Percentiles rank a stretch among this genome's conserved stretches.
These are phyloP conservation scores for Fusarium sp. DNA, from an alignment of 2,329 filamentous ascomycete genomes.

Conservation along the genomic window DNA sequence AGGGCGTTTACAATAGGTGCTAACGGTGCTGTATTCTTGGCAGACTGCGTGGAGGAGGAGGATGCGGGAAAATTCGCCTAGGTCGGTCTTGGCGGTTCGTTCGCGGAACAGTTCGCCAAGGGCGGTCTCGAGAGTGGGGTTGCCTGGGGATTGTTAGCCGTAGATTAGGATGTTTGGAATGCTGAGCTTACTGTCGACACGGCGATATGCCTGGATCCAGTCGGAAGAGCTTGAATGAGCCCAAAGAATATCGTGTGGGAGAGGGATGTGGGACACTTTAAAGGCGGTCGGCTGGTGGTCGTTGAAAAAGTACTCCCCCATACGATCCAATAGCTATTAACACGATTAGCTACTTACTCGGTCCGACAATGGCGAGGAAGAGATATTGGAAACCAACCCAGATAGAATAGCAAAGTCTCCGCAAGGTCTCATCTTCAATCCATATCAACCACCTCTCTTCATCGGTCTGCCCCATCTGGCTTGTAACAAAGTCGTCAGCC, in stretches of 20 bases:
- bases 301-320: conserved; percentile 16
- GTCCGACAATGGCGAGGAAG: rapidly evolving
- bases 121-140: conserved; percentile 29
- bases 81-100: conserved; percentile 30
- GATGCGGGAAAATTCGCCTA: conserved; percentile 42
- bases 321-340: conserved; percentile 13
- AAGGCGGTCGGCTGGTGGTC: not conserved
- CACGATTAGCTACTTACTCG: not conserved
- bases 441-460: conserved; percentile 7
- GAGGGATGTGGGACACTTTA: not conserved
- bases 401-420: conserved; percentile 23
- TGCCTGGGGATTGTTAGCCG: conserved; percentile 31
- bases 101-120: conserved; percentile 27
- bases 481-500: no score
- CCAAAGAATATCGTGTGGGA: conserved; percentile 34
- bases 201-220: conserved; percentile 3
- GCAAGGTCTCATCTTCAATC: conserved; percentile 12
- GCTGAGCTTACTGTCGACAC: not conserved
- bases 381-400: not conserved
- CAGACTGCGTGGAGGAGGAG: conserved; percentile 44
- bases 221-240: conserved; percentile 2
- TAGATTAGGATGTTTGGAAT: no score
- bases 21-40: conserved; percentile 36
- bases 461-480: no score
- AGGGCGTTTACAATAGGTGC: conserved; percentile 31